These are phyloP conservation scores for Moniliella sp. DNA, from an alignment of 1,284 basidiomycete species.

Conservation along the genomic window DNA sequence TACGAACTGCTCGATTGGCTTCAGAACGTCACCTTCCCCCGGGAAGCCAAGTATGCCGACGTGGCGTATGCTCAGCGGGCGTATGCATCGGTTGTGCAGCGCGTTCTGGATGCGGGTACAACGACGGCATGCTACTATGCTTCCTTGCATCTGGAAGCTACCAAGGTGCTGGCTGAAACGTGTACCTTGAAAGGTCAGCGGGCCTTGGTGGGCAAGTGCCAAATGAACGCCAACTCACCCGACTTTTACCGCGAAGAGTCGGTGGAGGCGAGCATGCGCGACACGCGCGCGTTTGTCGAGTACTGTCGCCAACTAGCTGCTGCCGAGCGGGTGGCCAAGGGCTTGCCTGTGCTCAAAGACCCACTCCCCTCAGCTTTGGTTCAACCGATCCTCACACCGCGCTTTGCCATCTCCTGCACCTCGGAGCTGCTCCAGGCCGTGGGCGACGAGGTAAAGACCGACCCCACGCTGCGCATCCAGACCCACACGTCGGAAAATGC, in stretches of 20 bases:
- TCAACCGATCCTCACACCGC: constrained; percentile 72
- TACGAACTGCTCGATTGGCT: constrained; percentile 75
- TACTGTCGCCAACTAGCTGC: constrained; percentile 4
- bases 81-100: constrained; percentile 53
- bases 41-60: constrained; percentile 60
- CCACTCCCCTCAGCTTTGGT: constrained; percentile 40
- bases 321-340: background rate
- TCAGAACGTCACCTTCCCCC: constrained; percentile 62
- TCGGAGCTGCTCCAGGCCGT: constrained; percentile 48
- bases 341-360: background rate
- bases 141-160: constrained; percentile 57
- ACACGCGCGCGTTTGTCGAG: constrained; percentile 21
- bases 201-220: constrained; percentile 72
- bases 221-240: constrained; percentile 64
- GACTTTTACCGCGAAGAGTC: constrained; percentile 48
- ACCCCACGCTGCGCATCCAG: constrained; percentile 50
- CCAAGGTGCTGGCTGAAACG: constrained; percentile 58
- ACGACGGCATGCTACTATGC: constrained; percentile 84
- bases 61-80: constrained; percentile 47
- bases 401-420: constrained; percentile 83
- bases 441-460: constrained; percentile 39
- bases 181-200: constrained; percentile 56
- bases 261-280: constrained; percentile 15
- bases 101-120: constrained; percentile 48
- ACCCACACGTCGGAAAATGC: constrained; percentile 78